Percentiles rank a stretch among this genome's conserved stretches.
phyloP scores from a whole-genome alignment of 1,284 basidiomycete species.

The Ganoderma sp. region DNA sequence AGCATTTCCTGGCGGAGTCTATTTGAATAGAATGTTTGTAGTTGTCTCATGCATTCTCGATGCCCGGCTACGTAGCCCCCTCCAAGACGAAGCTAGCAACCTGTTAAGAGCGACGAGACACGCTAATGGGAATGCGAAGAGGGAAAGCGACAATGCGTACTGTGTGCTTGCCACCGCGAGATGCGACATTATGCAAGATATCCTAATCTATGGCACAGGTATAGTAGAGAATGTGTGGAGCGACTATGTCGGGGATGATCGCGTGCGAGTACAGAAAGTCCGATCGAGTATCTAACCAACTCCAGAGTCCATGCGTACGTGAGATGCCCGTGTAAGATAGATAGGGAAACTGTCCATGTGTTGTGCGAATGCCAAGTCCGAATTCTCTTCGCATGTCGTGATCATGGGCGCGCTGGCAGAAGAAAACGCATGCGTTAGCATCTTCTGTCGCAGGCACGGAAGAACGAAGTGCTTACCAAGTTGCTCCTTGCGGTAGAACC shows the following conservation, averaged over 20 bases:
- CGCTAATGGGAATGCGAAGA: conserved; percentile 1
- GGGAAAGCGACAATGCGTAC: background rate
- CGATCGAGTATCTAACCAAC: conserved; percentile 32
- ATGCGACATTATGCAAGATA: conserved; percentile 32
- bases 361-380: conserved; percentile 27
- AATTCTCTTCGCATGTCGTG: conserved; percentile 35
- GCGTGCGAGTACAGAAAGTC: conserved; percentile 38
- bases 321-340: conserved; percentile 14
- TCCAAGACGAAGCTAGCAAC: background rate
- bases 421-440: conserved; percentile 4
- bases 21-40: conserved; percentile 6
- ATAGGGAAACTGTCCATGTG: conserved; percentile 13
- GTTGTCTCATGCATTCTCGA: background rate
- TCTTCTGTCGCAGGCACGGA: conserved; percentile 10
- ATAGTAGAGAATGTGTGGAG: conserved; percentile 37
- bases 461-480: conserved; percentile 56
- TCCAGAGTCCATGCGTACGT: conserved; percentile 34
- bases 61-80: background rate
- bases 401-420: conserved; percentile 48
- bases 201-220: conserved; percentile 34
- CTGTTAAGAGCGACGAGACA: background rate
- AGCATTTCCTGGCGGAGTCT: background rate
- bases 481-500: conserved; percentile 92
- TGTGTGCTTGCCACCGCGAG: conserved; percentile 15
- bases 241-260: conserved; percentile 32